phyloP scores from a whole-genome alignment of 2,329 filamentous ascomycete species.

The Aspergillus udagawae region DNA sequence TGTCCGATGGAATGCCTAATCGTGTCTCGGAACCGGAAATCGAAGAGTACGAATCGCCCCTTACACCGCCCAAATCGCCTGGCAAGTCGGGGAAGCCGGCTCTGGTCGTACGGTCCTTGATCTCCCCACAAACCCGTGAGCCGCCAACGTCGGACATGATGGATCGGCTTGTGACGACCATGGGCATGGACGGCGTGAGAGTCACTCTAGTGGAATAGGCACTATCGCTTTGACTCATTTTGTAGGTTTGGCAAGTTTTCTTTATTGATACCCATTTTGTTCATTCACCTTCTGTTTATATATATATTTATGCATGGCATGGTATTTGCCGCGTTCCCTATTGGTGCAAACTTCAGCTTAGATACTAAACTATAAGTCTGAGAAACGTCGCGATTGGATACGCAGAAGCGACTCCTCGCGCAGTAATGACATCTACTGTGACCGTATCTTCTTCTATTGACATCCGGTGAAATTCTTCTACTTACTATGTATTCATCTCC shows the following conservation, averaged over 20 bases:
- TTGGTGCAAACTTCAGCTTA: neutral
- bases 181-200: conserved; percentile 22
- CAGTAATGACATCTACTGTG: neutral
- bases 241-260: neutral
- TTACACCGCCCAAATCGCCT: conserved; percentile 12
- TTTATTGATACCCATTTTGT: neutral
- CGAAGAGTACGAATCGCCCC: neutral
- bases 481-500: neutral
- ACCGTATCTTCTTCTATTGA: neutral
- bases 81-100: conserved; percentile 1
- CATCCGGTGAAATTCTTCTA: neutral
- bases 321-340: neutral
- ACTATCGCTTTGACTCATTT: neutral
- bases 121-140: conserved; percentile 13
- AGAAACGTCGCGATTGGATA: neutral
- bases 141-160: conserved; percentile 22
- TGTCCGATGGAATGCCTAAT: conserved; percentile 4
- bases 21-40: neutral
- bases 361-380: neutral
- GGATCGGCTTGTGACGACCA: conserved; percentile 21
- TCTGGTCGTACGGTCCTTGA: conserved; percentile 15
- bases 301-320: neutral
- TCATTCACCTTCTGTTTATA: neutral
- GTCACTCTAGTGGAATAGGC: conserved; percentile 13
- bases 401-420: neutral